Evolutionary conservation across 768 basidiomycete genomes (phyloP).

Genomic region (Boletus eberwhitei): DNA sequence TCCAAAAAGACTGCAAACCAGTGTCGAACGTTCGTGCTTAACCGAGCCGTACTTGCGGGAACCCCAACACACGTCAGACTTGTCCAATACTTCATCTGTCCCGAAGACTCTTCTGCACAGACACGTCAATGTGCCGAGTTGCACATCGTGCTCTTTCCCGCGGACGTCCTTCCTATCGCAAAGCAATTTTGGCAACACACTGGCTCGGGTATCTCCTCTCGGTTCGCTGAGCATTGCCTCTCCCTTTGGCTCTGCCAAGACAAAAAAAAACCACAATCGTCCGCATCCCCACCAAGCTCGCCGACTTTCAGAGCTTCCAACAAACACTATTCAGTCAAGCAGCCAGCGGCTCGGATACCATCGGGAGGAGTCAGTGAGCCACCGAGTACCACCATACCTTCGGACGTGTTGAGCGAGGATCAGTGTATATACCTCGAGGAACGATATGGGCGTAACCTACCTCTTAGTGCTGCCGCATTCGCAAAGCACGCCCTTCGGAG

Average conservation of each 20-base stretch:
- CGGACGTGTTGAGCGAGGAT: slow-evolving; percentile 58
- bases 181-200: slow-evolving; percentile 98
- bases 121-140: slow-evolving; percentile 51
- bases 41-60: slow-evolving; percentile 44
- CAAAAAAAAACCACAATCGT: slow-evolving; percentile 17
- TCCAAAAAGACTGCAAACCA: slow-evolving; percentile 67
- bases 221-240: slow-evolving; percentile 81
- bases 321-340: slow-evolving; percentile 51
- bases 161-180: slow-evolving; percentile 56
- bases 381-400: slow-evolving; percentile 5
- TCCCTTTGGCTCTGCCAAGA: slow-evolving; percentile 55
- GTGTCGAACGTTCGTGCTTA: slow-evolving; percentile 70
- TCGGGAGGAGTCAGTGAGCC: background rate
- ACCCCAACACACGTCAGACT: slow-evolving; percentile 48
- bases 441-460: slow-evolving; percentile 89
- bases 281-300: slow-evolving; percentile 25
- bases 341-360: slow-evolving; percentile 6
- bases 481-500: slow-evolving; percentile 88
- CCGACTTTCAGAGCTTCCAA: slow-evolving; percentile 43
- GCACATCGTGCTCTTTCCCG: slow-evolving; percentile 78
- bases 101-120: slow-evolving; percentile 42
- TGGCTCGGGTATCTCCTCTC: slow-evolving; percentile 85
- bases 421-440: slow-evolving; percentile 83
- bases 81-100: slow-evolving; percentile 69
- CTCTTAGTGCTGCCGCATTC: slow-evolving; percentile 62